phyloP scores from a whole-genome alignment of 257 asterid genomes.

The Mitragyna speciosa region DNA sequence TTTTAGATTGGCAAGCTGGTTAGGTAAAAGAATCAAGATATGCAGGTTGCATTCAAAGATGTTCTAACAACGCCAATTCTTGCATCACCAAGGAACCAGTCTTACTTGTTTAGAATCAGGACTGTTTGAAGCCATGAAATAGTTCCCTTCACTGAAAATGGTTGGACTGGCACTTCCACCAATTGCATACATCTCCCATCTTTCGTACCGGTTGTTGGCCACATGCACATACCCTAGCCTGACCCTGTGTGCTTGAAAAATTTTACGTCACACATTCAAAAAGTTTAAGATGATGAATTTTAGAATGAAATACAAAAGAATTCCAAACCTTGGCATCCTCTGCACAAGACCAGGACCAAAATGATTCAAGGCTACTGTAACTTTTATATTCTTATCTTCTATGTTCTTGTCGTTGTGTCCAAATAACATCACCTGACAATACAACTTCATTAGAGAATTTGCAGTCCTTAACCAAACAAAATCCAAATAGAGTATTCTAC shows the following conservation, averaged over 20 bases:
- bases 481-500: neutral
- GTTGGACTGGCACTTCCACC: constrained; percentile 95
- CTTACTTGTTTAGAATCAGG: constrained; percentile 51
- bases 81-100: neutral
- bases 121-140: constrained; percentile 60
- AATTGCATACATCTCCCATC: constrained; percentile 82
- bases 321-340: constrained; percentile 75
- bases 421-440: constrained; percentile 48
- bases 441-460: neutral
- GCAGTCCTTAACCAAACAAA: neutral
- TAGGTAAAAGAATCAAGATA: neutral
- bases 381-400: constrained; percentile 62
- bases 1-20: neutral
- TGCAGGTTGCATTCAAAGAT: neutral
- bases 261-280: constrained; percentile 3
- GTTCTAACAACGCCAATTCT: neutral
- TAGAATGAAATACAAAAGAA: neutral
- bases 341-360: constrained; percentile 87
- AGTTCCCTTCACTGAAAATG: constrained; percentile 88
- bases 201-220: constrained; percentile 77
- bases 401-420: constrained; percentile 63
- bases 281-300: neutral
- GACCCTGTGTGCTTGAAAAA: constrained; percentile 41
- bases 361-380: constrained; percentile 76
- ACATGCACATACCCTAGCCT: constrained; percentile 77